Conservation (phyloP, 257 asterid genomes). For the Penstemon barbatus region DNA sequence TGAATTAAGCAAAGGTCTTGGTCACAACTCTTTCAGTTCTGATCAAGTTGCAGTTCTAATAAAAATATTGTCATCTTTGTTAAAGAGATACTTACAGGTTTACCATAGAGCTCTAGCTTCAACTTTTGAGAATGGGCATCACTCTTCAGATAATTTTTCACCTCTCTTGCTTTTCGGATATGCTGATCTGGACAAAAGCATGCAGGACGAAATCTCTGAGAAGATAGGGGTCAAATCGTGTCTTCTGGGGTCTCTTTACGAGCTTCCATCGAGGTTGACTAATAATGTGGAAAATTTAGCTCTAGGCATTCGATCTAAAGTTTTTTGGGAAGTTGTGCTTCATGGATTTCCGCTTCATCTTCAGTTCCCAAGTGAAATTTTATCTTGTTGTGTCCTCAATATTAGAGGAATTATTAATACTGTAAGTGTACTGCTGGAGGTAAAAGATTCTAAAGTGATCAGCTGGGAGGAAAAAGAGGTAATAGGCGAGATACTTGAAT, state of each 20-base stretch:
- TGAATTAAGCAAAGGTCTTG: constrained; percentile 49
- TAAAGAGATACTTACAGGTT: constrained; percentile 59
- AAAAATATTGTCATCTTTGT: constrained; percentile 65
- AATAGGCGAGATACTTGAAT: constrained; percentile 59
- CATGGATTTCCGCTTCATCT: constrained; percentile 84
- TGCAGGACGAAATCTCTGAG: constrained; percentile 56
- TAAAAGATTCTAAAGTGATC: constrained; percentile 49
- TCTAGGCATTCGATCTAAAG: constrained; percentile 58
- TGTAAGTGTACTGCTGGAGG: constrained; percentile 63
- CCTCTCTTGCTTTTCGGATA: constrained; percentile 66
- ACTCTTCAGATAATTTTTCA: constrained; percentile 45
- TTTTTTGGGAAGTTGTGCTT: constrained; percentile 70
- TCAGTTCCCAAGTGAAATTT: constrained; percentile 53
- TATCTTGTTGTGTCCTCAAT: constrained; percentile 79
- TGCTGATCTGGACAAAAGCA: constrained; percentile 55
- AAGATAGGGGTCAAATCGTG: constrained; percentile 53
- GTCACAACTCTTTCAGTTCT: constrained; percentile 42
- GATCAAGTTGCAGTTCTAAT: constrained; percentile 53
- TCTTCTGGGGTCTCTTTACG: constrained; percentile 57
- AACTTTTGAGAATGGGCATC: constrained; percentile 45
- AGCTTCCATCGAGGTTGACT: constrained; percentile 51
- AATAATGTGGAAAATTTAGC: constrained; percentile 56
- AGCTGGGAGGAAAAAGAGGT: constrained; percentile 52
- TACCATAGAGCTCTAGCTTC: constrained; percentile 70
- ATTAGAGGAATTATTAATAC: constrained; percentile 54